phyloP scores from a whole-genome alignment of 1,139 yeast genomes.

The Sugiyamaella xylanicola region DNA sequence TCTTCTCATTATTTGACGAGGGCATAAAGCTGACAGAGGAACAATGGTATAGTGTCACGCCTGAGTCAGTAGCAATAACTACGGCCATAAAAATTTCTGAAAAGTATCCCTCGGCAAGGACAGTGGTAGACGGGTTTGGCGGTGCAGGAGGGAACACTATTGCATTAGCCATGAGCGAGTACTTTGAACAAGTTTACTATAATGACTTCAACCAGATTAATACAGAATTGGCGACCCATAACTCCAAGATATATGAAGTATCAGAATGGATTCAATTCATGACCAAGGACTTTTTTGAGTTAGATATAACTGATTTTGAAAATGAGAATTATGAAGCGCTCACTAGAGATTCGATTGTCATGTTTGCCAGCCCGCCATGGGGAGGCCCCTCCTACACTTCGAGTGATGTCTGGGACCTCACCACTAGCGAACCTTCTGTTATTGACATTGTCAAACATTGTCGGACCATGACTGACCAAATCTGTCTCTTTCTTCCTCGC shows the following conservation, averaged over 20 bases:
- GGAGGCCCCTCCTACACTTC: conserved; percentile 78
- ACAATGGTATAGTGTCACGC: conserved; percentile 91
- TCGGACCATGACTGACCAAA: conserved; percentile 50
- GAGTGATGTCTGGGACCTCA: conserved; percentile 52
- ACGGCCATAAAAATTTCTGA: conserved; percentile 58
- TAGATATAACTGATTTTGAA: conserved; percentile 9
- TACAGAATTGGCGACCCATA: conserved; percentile 66
- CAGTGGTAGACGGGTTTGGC: conserved; percentile 71
- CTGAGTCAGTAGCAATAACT: conserved; percentile 66
- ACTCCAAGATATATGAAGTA: conserved; percentile 71
- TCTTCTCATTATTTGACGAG: conserved; percentile 64
- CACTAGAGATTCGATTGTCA: conserved; percentile 40
- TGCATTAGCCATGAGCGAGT: conserved; percentile 55
- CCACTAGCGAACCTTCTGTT: conserved; percentile 29
- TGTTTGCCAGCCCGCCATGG: conserved; percentile 95
- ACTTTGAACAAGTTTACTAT: conserved; percentile 52
- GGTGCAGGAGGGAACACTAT: conserved; percentile 97
- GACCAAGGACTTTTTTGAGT: conserved; percentile 32
- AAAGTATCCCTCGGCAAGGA: conserved; percentile 52
- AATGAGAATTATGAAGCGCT: background rate
- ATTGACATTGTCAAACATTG: conserved; percentile 48
- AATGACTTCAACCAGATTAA: conserved; percentile 67
- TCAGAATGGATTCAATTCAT: conserved; percentile 39
- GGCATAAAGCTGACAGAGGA: conserved; percentile 75
- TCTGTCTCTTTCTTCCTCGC: conserved; percentile 76